Evolutionary conservation across 2,329 filamentous ascomycete genomes (phyloP).

Genomic region (Aspergillus floridensis): DNA sequence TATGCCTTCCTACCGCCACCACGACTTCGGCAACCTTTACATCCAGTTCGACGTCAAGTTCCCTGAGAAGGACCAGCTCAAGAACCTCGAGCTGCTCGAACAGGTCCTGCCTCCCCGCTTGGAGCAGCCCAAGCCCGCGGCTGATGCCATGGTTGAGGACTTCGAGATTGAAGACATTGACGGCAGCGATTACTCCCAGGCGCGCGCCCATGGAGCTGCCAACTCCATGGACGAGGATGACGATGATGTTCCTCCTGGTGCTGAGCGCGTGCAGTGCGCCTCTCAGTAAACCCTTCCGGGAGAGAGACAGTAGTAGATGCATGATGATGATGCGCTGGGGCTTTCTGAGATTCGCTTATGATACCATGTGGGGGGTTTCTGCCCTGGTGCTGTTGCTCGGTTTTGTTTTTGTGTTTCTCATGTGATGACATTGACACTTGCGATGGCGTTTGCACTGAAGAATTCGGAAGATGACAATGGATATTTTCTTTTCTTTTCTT

Average conservation of each 20-base stretch:
- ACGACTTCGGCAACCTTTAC: conserved; percentile 93
- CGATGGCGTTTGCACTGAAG: conserved; percentile 37
- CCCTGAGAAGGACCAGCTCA: conserved; percentile 69
- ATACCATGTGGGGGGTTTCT: conserved; percentile 32
- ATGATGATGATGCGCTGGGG: conserved; percentile 24
- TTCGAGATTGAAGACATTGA: conserved; percentile 86
- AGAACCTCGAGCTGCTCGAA: conserved; percentile 76
- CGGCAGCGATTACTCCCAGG: conserved; percentile 59
- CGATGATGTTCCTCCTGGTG: conserved; percentile 49
- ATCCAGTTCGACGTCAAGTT: conserved; percentile 98
- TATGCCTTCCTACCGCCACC: conserved; percentile 94
- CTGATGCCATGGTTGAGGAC: conserved; percentile 87
- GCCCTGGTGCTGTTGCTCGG: conserved; percentile 20
- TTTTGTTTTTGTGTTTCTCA: conserved; percentile 24
- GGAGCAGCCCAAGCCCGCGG: conserved; percentile 65
- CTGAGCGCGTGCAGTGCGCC: conserved; percentile 52
- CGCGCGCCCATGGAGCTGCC: conserved; percentile 65
- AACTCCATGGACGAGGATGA: conserved; percentile 71
- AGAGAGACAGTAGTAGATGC: conserved; percentile 7
- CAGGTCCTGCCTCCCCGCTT: conserved; percentile 75
- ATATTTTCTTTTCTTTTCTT: conserved; percentile 20
- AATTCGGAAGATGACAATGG: conserved; percentile 29
- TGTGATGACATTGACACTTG: conserved; percentile 28
- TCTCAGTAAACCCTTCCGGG: conserved; percentile 44
- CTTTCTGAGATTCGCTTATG: conserved; percentile 37